A percentile compares a stretch with the other conserved stretches of the same genome.
Evolutionary conservation across 495 filamentous ascomycete genomes (phyloP).

Genomic region (Penicillium dipodomyicola): DNA sequence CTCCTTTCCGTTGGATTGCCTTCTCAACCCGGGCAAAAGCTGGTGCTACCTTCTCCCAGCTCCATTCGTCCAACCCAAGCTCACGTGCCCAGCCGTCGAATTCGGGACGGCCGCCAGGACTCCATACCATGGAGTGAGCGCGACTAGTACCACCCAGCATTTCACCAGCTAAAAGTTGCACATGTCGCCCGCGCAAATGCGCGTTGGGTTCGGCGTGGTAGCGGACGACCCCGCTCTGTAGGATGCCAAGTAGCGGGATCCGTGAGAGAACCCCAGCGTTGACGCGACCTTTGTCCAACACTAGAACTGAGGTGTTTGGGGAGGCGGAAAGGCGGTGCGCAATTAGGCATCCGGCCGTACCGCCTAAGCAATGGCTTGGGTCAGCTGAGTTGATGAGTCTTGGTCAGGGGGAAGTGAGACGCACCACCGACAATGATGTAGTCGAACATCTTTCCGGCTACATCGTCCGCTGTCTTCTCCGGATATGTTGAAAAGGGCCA

Average conservation of each 20-base stretch:
- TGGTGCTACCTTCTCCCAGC: not conserved
- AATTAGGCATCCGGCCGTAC: slow-evolving; percentile 1
- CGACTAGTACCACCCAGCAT: slow-evolving; percentile 1
- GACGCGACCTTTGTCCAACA: not conserved
- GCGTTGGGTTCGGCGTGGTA: not conserved
- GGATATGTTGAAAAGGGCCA: slow-evolving; percentile 2
- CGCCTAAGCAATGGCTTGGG: not conserved
- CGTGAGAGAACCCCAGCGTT: not conserved
- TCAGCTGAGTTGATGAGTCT: not conserved
- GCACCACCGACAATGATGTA: slow-evolving; percentile 3
- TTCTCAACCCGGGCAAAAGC: not conserved
- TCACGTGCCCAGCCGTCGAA: slow-evolving; percentile 2
- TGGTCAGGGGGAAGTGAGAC: not conserved
- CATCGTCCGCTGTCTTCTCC: not conserved
- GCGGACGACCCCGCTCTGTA: not conserved
- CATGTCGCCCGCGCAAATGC: not conserved
- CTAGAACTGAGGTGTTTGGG: not conserved
- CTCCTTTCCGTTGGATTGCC: not conserved
- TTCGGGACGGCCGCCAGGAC: not conserved
- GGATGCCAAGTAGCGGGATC: not conserved
- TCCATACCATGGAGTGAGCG: slow-evolving; percentile 3
- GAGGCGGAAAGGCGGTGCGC: not conserved
- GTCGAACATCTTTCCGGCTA: not conserved
- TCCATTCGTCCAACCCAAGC: not conserved
- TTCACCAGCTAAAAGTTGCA: not conserved